Base-by-base conservation (phyloP, 2,329 filamentous ascomycete species). In the Ascomycota sp. region DNA sequence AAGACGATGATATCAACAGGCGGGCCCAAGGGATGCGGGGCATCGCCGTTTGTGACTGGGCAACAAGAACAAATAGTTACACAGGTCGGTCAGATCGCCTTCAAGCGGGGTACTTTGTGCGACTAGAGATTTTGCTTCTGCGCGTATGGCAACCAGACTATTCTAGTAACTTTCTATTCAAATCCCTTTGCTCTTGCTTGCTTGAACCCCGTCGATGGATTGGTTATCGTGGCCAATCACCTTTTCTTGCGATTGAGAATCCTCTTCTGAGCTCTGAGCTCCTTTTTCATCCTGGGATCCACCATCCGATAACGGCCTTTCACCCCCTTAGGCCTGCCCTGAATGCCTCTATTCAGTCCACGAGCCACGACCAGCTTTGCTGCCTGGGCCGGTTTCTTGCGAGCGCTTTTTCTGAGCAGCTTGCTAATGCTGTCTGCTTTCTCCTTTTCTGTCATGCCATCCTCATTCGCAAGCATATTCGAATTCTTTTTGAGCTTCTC, bases 231-330 rank as follows among this genome's bases (percentile, higher is more conserved):
- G 15, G 15, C 15, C 15, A 17, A 17, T 34, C 32, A 37, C 33
- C 33, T 32, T 28, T 38, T 40, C 59, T 69, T 75, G 57, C 73
- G 79, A 62, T 91, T 83, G 19, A 58, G 48, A 35, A 65, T 47
- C 43, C 85, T 69, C 70, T 93, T 93, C 53, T 86, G 65, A 2
- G 78, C 83, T 48, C 83, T 63, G 32, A 89, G 66, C 61, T 95
- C 89, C 73, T 94, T 95, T 71, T 94, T 94, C 72, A 94, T 71
- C 41, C 89, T 68, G 10, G 80, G 61, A 56, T 95, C 86, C 32
- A 98, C 86, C 64, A 98, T 92, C 63, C 92, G 92, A 53, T 98
- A 98, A 40, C 81, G 75, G 23, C 86, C 86, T 68, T 93, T 94
- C 17, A 93, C 82, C 35, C 86, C 89, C 51, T 72, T 77, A 3